phyloP scores from a whole-genome alignment of 1,284 basidiomycete genomes.

The Rhizoctonia solani region DNA sequence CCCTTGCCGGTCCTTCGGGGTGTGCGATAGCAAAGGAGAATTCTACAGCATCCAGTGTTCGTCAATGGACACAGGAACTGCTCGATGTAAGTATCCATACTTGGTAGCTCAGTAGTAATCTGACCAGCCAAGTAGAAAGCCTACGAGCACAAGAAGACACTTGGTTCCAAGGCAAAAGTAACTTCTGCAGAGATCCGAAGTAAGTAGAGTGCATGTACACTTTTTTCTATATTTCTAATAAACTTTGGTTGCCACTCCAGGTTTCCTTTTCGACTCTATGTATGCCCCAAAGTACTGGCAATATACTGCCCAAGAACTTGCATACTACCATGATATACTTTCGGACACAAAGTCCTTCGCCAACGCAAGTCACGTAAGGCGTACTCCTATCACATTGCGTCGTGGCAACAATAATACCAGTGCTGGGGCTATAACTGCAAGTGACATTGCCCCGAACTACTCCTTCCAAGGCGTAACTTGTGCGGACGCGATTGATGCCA shows the following conservation, averaged over 20 bases:
- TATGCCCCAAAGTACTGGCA: too few species aligned
- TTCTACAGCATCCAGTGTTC: constrained; percentile 12
- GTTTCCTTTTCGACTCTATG: too few species aligned
- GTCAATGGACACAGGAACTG: constrained; percentile 18
- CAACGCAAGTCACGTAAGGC: too few species aligned
- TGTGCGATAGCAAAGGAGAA: constrained; percentile 21
- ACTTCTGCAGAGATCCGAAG: constrained; percentile 23
- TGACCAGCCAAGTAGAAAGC: background rate
- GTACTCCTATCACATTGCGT: too few species aligned
- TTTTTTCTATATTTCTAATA: background rate
- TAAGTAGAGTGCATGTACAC: background rate
- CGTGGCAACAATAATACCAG: background rate
- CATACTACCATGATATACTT: too few species aligned
- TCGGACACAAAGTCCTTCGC: too few species aligned
- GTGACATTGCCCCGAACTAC: constrained; percentile 1
- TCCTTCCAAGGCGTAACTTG: constrained; percentile 27
- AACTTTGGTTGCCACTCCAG: too few species aligned
- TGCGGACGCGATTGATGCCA: constrained; percentile 24
- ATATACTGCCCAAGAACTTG: too few species aligned
- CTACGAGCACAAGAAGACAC: background rate
- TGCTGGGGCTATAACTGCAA: background rate
- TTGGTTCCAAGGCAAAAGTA: constrained; percentile 1
- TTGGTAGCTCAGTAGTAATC: background rate
- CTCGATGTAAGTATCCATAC: constrained; percentile 12
- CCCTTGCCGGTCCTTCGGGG: constrained; percentile 23